phyloP scores from a whole-genome alignment of 2,329 filamentous ascomycete species.

The Fusarium luffae region DNA sequence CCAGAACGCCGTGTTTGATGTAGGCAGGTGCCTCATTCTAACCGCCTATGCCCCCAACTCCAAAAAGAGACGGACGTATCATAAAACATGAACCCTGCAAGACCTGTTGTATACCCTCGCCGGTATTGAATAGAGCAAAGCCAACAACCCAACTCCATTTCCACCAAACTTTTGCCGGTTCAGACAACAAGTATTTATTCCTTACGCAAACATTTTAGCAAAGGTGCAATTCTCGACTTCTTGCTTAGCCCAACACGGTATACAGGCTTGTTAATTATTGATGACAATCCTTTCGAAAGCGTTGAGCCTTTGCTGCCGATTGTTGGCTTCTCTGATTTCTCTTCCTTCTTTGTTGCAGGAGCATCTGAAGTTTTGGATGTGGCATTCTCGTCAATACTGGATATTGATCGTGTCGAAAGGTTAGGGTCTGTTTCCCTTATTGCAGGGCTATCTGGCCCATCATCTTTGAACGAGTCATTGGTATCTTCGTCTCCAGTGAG shows the following conservation, averaged over 20 bases:
- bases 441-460: conserved; percentile 1
- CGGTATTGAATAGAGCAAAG: not conserved
- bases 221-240: conserved; percentile 60
- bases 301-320: conserved; percentile 14
- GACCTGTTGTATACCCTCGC: not conserved
- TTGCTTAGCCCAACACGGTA: conserved; percentile 65
- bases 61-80: not conserved
- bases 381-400: conserved; percentile 3
- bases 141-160: not conserved
- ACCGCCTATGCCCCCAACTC: not conserved
- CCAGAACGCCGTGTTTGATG: conserved; percentile 22
- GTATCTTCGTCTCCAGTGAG: not conserved
- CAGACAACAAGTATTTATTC: conserved; percentile 55
- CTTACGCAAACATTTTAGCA: conserved; percentile 63
- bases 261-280: conserved; percentile 52
- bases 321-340: conserved; percentile 3
- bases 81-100: not conserved
- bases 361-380: conserved; percentile 3
- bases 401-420: not conserved
- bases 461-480: not conserved
- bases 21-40: not conserved
- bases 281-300: conserved; percentile 33
- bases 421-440: conserved; percentile 28
- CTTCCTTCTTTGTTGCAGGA: conserved; percentile 7
- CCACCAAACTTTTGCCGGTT: not conserved